Evolutionary conservation across 2,329 filamentous ascomycete genomes (phyloP), one percentile per base, ranked within the genome.

Genomic region (Chalaropsis thielavioides): DNA sequence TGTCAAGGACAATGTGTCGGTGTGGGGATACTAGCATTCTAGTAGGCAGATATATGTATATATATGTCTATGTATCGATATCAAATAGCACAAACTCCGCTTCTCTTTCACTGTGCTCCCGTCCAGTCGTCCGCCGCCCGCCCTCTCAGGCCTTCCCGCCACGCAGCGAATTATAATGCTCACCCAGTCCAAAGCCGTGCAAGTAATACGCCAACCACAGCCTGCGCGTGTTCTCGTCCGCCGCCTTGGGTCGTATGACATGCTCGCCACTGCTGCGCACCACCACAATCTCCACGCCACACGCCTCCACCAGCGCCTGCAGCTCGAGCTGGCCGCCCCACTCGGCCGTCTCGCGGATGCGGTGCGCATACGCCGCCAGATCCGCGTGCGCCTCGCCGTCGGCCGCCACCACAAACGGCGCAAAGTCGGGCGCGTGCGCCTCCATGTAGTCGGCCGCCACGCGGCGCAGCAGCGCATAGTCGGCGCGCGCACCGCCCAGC

Each of bases 291-390:
- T 87, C 83, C 11, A 94, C 84, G 2, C 83, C 83, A 71, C 95
- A 97, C 64, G 83, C 84, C 72, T 84, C 86, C 62, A 92, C 89
- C 72, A 99, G 79, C 27, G 94, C 94, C 74, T 86, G 80, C 65
- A 99, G 76, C 78, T 99, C 94, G 68, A 96, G 75, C 78, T 97
- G 90, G 0, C 94, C 94, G 61, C 94, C 94, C 94, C 94, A 99
- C 75, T 96, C 92, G 0, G 90, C 92, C 61, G 92, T 96, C 66
- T 94, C 85, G 68, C 86, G 78, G 67, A 99, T 89, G 76, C 88
- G 90, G 59, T 76, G 76, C 59, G 89, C 80, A 74, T 97, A 95
- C 8, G 77, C 77, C 2, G 83, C 82, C 59, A 96, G 73, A 15
- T 86, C 51, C 7, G 24, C 27, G 17, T 10, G 46, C 51, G 41